Base-by-base conservation (phyloP, 2,329 filamentous ascomycete species). In the Metarhizium album region DNA sequence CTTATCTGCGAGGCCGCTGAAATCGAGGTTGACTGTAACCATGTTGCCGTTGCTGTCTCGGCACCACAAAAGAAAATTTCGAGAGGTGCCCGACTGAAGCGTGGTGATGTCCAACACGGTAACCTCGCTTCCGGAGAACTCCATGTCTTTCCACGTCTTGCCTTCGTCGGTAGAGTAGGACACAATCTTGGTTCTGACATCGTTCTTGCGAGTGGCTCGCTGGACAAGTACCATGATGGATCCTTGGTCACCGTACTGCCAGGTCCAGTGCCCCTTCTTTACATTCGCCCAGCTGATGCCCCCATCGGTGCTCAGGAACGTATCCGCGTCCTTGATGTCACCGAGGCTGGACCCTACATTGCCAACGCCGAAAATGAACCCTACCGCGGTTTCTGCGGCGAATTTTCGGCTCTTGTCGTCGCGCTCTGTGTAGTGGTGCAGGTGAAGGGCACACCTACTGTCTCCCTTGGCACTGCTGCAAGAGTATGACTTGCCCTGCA, bases 381-480 rank as follows among this genome's bases (percentile, higher is more conserved):
- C 94, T 37, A 96, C 81, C 1, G 93, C 91, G 3, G 87, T 90
- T 45, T 83, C 80, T 2, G 90, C 95, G 8, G 89, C 93, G 67
- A 87, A 97, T 0, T 88, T 95, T 64, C 91, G 87, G 45, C 83
- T 74, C 60, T 83, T 84, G 64, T 97, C 88, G 31, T 71, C 72
- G 55, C 93, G 83, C 68, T 98, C 93, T 0, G 94, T 97, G 69
- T 95, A 99, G 51, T 91, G 88, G 65, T 98, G 94, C 37, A 99
- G 76, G 66, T 99, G 90, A 51, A 99, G 75, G 3, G 88, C 85
- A 65, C 94, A 98, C 50, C 83, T 78, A 20, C 82, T 74, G 45
- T 68, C 74, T 61, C 83, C 79, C 38, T 73, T 71, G 23, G 70
- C 70, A 53, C 75, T 75, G 47, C 72, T 76, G 71, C 93, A 97